Evolutionary conservation across 768 basidiomycete genomes (phyloP).

Genomic region (Gloeostereum incarnatum): DNA sequence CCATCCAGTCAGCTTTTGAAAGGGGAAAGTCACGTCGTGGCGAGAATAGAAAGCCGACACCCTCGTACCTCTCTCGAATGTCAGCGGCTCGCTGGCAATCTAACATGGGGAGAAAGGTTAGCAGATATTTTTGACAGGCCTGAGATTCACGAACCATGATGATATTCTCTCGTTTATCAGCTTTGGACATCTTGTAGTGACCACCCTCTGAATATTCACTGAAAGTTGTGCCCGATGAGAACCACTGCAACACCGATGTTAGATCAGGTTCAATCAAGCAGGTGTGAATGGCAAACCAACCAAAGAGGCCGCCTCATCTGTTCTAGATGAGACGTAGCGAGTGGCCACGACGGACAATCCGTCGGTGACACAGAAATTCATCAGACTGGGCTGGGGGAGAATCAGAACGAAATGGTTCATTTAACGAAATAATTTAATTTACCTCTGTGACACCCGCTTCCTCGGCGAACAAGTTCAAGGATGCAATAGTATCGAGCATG

Average conservation of each 20-base stretch:
- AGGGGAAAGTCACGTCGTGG: slow-evolving; percentile 4
- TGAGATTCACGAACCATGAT: slow-evolving; percentile 55
- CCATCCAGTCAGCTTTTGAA: slow-evolving; percentile 89
- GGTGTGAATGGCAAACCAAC: slow-evolving; percentile 25
- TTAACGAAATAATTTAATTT: slow-evolving; percentile 6
- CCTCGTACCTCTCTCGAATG: slow-evolving; percentile 80
- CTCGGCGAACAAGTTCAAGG: slow-evolving; percentile 68
- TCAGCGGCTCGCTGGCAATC: slow-evolving; percentile 90
- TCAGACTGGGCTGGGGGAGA: slow-evolving; percentile 58
- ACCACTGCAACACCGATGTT: slow-evolving; percentile 52
- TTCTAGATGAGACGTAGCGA: slow-evolving; percentile 87
- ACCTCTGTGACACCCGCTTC: slow-evolving; percentile 71
- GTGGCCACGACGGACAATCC: slow-evolving; percentile 91
- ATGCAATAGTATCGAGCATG: slow-evolving; percentile 81
- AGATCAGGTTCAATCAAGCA: slow-evolving; percentile 1
- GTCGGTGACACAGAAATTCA: slow-evolving; percentile 97
- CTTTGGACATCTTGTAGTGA: slow-evolving; percentile 85
- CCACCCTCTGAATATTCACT: slow-evolving; percentile 6
- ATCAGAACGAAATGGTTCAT: not conserved
- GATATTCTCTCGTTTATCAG: slow-evolving; percentile 92
- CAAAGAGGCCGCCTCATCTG: slow-evolving; percentile 88
- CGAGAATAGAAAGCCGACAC: not conserved
- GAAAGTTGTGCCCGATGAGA: slow-evolving; percentile 63
- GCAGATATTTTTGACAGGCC: not conserved
- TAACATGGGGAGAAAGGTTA: slow-evolving; percentile 17